Base-by-base conservation (phyloP, 805 yeast species). In the Kazachstania africana region DNA sequence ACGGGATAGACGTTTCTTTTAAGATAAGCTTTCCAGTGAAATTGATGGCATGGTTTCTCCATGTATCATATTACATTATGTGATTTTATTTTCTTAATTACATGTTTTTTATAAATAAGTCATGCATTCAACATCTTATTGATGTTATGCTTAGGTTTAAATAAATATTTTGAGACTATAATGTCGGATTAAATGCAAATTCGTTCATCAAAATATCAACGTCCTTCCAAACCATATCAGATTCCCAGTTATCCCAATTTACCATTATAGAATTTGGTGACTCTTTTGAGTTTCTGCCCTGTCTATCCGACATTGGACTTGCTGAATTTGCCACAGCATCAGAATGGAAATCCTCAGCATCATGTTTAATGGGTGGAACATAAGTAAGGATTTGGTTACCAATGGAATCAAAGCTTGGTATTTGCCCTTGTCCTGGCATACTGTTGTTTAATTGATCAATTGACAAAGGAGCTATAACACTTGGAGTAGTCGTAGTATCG, bases 171-270 rank as follows among this genome's bases (percentile, higher is more conserved):
- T 19, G 6, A 10, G 22, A 12, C 34, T 32, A 64, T 65, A 50
- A 43, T 8, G 55, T 46, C 3, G 83, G 75, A 42, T 80, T 82
- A 60, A 84, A 84, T 4, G 95, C 95, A 57, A 83, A 84, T 48
- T 83, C 94, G 48, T 80, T 82, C 94, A 84, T 82, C 36, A 84
- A 80, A 29, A 82, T 66, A 41, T 83, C 94, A 18, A 84, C 87
- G 48, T 84, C 93, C 47, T 77, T 79, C 85, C 67, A 63, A 2
- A 63, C 56, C 48, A 59, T 50, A 24, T 62, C 67, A 13, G 59
- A 58, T 13, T 60, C 56, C 67, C 67, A 62, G 28, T 60, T 62
- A 36, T 61, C 67, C 47, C 56, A 55, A 9, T 52, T 48, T 16
- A 59, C 65, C 37, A 58, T 37, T 9, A 58, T 34, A 3, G 46